Evolutionary conservation across 164 flowering plant species (phyloP).

Genomic region (Vitis amurensis): DNA sequence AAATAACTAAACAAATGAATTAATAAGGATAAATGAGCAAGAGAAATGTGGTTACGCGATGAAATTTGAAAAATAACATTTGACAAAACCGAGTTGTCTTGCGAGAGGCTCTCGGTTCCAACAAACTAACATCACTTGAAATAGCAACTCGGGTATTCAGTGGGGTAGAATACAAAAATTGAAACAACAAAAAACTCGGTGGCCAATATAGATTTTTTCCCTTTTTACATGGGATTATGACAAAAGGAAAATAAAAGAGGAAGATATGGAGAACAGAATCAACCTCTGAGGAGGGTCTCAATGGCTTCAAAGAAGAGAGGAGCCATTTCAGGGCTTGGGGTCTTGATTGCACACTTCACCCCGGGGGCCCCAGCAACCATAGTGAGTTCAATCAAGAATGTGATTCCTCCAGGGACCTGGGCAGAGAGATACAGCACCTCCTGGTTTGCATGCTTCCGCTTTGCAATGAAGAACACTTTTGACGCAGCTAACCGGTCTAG

Average conservation of each 20-base stretch:
- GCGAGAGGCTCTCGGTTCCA: background rate
- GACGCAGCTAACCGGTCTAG: conserved; percentile 70
- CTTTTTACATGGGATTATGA: background rate
- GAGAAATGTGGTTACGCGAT: background rate
- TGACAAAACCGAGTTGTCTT: background rate
- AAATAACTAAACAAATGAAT: too few relatives aligned
- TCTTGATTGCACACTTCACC: conserved; percentile 85
- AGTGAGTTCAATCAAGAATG: conserved; percentile 86
- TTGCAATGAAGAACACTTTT: conserved; percentile 92
- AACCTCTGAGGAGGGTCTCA: conserved; percentile 66
- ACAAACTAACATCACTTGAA: background rate
- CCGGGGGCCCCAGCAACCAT: conserved; percentile 68
- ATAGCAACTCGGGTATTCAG: too few relatives aligned
- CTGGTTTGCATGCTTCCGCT: conserved; percentile 83
- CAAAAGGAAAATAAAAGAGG: background rate
- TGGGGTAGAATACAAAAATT: background rate
- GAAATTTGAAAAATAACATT: background rate
- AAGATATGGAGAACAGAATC: conserved; percentile 14
- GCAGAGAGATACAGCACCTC: conserved; percentile 91
- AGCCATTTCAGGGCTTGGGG: conserved; percentile 85
- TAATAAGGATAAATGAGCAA: too few relatives aligned
- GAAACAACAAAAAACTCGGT: conserved; percentile 9
- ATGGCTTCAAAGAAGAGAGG: conserved; percentile 90
- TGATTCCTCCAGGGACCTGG: conserved; percentile 67
- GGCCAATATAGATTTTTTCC: conserved; percentile 3